These are phyloP conservation scores for Penicillium oxalicum DNA, from an alignment of 2,329 filamentous ascomycete genomes.

Conservation along the genomic window DNA sequence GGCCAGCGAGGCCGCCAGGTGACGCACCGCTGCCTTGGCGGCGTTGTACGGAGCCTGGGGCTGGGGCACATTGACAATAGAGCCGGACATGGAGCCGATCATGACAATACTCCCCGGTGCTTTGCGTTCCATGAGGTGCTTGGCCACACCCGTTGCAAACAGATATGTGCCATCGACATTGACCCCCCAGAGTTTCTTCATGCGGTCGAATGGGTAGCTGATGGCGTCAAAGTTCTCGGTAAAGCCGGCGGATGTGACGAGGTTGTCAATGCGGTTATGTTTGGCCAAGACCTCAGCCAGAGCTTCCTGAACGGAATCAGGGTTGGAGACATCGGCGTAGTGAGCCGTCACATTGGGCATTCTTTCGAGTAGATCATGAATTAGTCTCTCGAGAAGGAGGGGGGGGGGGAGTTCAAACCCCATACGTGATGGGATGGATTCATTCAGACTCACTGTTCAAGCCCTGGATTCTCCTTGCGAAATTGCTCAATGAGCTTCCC, in stretches of 20 bases:
- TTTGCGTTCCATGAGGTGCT: constrained; percentile 80
- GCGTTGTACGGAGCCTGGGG: constrained; percentile 91
- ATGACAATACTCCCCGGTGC: constrained; percentile 80
- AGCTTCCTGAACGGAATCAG: constrained; percentile 68
- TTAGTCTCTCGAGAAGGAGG: no score
- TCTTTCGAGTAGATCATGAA: constrained; percentile 33
- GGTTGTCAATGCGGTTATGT: constrained; percentile 80
- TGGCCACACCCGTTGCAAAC: constrained; percentile 76
- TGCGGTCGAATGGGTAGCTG: constrained; percentile 81
- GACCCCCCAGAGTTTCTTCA: constrained; percentile 90
- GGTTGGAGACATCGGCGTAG: constrained; percentile 78
- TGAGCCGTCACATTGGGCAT: constrained; percentile 82
- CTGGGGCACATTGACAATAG: constrained; percentile 92
- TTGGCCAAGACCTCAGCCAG: constrained; percentile 62
- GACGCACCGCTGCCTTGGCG: constrained; percentile 84
- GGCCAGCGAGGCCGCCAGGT: constrained; percentile 78
- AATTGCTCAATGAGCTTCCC: constrained; percentile 68
- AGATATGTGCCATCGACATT: constrained; percentile 92
- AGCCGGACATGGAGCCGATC: constrained; percentile 90
- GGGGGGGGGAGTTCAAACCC: neutral
- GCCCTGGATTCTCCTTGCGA: constrained; percentile 69
- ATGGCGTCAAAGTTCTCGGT: constrained; percentile 93
- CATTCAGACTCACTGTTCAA: constrained; percentile 51
- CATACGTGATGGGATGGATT: no score
- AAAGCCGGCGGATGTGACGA: constrained; percentile 95